These are phyloP conservation scores for Auriculariales sp. DNA, from an alignment of 768 basidiomycete species.

Conservation along the genomic window DNA sequence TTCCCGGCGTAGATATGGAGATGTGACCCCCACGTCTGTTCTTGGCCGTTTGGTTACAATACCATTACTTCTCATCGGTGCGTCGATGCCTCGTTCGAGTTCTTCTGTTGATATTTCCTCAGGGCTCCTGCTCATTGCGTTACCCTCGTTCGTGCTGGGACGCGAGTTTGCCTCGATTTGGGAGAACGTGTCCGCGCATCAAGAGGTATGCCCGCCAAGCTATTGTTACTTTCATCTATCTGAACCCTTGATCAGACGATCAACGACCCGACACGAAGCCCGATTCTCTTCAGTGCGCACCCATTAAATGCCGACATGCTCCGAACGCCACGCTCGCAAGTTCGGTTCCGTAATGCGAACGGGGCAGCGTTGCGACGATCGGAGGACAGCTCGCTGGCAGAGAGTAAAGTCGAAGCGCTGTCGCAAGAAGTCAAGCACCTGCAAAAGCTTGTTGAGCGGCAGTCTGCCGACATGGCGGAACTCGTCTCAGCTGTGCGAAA, in stretches of 20 bases:
- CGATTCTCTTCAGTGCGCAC: not conserved
- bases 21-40: constrained; percentile 78
- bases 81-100: not conserved
- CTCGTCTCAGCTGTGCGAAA: not conserved
- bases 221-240: not conserved
- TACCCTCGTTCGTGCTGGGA: constrained; percentile 85
- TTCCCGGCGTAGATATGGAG: constrained; percentile 45
- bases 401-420: not conserved
- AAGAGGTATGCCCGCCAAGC: too few species aligned
- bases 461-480: not conserved
- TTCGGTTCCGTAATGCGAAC: not conserved
- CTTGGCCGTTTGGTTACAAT: constrained; percentile 78
- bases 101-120: not conserved
- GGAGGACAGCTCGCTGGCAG: not conserved
- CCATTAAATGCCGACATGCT: not conserved
- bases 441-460: not conserved
- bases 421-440: not conserved
- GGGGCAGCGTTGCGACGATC: not conserved
- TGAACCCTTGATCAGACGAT: not conserved
- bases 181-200: constrained; percentile 60
- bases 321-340: too few species aligned
- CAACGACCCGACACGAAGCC: not conserved
- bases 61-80: constrained; percentile 66
- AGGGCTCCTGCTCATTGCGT: constrained; percentile 69
- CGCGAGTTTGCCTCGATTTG: constrained; percentile 84